A percentile compares a stretch with the other conserved stretches of the same genome.
These are phyloP conservation scores for Globisporangium acanthophoron DNA, from an alignment of 352 stramenopile species.

Conservation along the genomic window DNA sequence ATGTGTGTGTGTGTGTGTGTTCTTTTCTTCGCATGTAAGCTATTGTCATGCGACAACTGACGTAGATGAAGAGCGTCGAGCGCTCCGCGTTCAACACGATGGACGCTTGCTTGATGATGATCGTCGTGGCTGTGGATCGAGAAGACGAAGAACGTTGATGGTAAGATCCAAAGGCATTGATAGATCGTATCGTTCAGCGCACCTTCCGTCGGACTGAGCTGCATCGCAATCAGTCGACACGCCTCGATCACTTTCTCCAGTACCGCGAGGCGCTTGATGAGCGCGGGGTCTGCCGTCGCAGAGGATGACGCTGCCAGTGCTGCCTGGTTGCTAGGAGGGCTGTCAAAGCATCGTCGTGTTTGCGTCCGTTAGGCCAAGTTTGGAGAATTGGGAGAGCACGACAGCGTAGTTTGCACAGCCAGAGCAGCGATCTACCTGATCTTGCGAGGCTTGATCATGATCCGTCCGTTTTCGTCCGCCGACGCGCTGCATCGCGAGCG, in stretches of 20 bases:
- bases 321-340: constrained; percentile 7
- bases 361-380: background rate
- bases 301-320: constrained; percentile 4
- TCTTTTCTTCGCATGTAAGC: background rate
- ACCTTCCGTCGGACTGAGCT: constrained; percentile 69
- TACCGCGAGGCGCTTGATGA: constrained; percentile 52
- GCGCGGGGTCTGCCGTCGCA: constrained; percentile 21
- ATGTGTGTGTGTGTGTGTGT: background rate
- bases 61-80: constrained; percentile 88
- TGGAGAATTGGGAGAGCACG: background rate
- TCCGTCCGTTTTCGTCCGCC: constrained; percentile 78
- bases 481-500: constrained; percentile 37
- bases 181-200: background rate
- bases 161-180: background rate
- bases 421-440: constrained; percentile 32
- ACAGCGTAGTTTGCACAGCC: background rate
- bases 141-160: background rate
- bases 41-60: constrained; percentile 10
- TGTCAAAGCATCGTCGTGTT: background rate
- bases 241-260: constrained; percentile 78
- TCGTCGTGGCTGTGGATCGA: constrained; percentile 49
- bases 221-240: constrained; percentile 75
- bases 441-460: constrained; percentile 64
- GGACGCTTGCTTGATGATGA: constrained; percentile 85
- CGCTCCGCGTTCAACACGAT: constrained; percentile 86